These are phyloP conservation scores for Saccharomycopsis amapae DNA, from an alignment of 805 yeast genomes.

Conservation along the genomic window DNA sequence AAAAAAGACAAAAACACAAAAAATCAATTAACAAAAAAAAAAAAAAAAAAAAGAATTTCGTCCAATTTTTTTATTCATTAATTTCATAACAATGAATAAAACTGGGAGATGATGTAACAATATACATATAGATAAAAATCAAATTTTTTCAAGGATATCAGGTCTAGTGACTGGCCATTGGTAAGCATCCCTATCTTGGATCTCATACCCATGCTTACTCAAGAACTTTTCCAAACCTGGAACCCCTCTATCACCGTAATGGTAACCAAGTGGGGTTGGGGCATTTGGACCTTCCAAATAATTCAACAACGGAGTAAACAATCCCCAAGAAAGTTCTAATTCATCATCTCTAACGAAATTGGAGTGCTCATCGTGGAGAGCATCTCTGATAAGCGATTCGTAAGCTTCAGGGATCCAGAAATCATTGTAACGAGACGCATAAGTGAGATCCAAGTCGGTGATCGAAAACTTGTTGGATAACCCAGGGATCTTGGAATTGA, in stretches of 20 bases:
- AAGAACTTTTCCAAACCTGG: conserved; percentile 52
- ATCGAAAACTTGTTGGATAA: conserved; percentile 72
- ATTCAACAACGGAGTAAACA: conserved; percentile 87
- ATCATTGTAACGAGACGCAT: conserved; percentile 70
- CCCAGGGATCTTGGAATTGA: conserved; percentile 93
- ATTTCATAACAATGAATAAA: no score
- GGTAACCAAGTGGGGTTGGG: conserved; percentile 60
- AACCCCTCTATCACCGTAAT: conserved; percentile 94
- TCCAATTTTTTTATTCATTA: no score
- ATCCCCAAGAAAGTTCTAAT: conserved; percentile 84
- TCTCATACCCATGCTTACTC: conserved; percentile 63
- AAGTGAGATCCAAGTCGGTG: conserved; percentile 87
- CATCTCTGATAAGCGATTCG: conserved; percentile 90
- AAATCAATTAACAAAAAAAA: no score
- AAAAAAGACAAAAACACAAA: no score
- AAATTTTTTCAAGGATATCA: conserved; percentile 22
- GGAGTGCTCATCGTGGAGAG: conserved; percentile 86
- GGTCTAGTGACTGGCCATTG: conserved; percentile 86
- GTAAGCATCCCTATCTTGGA: conserved; percentile 56
- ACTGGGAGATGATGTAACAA: no score
- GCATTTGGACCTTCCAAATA: conserved; percentile 65
- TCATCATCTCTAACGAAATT: conserved; percentile 98
- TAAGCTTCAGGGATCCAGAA: conserved; percentile 98
- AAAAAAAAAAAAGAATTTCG: no score
- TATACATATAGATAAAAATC: no score